Evolutionary conservation across 139 green algal genomes (phyloP).

Genomic region (Astrephomene gubernaculifera): DNA sequence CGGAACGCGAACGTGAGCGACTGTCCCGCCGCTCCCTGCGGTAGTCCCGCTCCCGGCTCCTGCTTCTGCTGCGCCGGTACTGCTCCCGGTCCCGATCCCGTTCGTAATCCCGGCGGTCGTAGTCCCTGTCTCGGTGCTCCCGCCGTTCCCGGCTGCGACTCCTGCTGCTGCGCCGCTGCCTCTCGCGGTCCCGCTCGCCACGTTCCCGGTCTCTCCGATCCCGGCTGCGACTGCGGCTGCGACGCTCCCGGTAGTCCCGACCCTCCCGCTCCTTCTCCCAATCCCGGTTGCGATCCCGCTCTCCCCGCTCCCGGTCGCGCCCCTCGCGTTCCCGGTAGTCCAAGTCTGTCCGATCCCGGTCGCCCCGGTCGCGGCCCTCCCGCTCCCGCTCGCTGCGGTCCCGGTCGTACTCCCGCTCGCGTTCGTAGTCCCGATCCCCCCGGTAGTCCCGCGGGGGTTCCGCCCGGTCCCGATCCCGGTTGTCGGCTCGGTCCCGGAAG

Average conservation of each 20-base stretch:
- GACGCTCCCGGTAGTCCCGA: not conserved
- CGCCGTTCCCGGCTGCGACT: not conserved
- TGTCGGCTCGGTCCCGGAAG: constrained; percentile 21
- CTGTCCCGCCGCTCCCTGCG: constrained; percentile 13
- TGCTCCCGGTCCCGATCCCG: constrained; percentile 7
- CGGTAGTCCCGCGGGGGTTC: not conserved
- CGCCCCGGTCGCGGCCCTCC: not conserved
- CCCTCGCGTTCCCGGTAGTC: constrained; percentile 8
- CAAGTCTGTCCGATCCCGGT: not conserved
- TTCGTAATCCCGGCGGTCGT: not conserved
- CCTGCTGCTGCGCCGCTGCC: not conserved
- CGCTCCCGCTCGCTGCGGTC: not conserved
- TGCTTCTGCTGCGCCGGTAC: too few species aligned
- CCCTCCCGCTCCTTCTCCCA: not conserved
- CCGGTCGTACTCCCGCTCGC: constrained; percentile 11
- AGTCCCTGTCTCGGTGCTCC: not conserved
- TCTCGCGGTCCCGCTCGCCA: not conserved
- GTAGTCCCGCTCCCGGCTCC: not conserved
- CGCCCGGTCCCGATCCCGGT: not conserved
- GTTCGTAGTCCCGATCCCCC: constrained; percentile 16
- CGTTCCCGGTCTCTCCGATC: not conserved
- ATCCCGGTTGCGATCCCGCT: constrained; percentile 21
- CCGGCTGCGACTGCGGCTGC: not conserved
- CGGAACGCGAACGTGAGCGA: not conserved
- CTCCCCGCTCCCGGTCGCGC: constrained; percentile 12